A percentile compares a stretch with the other conserved stretches of the same genome.
phyloP scores from a whole-genome alignment of 2,329 filamentous ascomycete species.

The Colletotrichum sp. region DNA sequence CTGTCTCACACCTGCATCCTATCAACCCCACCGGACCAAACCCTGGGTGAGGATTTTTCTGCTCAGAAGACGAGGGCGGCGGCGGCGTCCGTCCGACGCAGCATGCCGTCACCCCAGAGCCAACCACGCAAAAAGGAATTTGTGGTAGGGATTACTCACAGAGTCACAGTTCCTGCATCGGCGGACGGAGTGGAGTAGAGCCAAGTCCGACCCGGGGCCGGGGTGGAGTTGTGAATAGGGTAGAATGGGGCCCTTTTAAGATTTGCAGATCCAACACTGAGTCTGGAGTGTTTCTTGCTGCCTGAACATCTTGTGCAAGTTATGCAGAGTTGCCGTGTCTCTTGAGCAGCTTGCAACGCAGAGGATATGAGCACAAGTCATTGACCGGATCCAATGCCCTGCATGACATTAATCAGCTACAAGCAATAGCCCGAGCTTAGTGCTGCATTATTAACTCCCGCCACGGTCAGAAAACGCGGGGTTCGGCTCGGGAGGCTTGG shows the following conservation, averaged over 20 bases:
- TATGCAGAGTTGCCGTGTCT: background rate
- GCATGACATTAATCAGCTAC: background rate
- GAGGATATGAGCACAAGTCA: background rate
- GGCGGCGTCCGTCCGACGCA: background rate
- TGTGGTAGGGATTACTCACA: slow-evolving; percentile 13
- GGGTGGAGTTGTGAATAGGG: background rate
- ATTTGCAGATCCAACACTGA: background rate
- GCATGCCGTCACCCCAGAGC: background rate
- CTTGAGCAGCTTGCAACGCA: background rate
- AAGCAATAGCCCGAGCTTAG: background rate
- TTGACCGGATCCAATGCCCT: background rate
- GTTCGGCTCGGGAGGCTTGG: background rate
- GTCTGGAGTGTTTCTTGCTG: background rate
- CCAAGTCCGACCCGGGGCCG: slow-evolving; percentile 13
- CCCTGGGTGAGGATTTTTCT: background rate
- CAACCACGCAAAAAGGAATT: background rate
- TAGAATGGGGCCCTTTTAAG: background rate
- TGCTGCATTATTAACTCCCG: background rate
- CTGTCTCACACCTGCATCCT: background rate
- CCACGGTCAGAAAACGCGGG: slow-evolving; percentile 8
- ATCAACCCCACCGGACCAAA: background rate
- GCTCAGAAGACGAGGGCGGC: background rate
- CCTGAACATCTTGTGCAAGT: background rate
- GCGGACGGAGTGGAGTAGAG: slow-evolving; percentile 1
- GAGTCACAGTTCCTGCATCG: slow-evolving; percentile 21